phyloP scores from a whole-genome alignment of 306 rosid genomes.

The Clitoria ternatea region DNA sequence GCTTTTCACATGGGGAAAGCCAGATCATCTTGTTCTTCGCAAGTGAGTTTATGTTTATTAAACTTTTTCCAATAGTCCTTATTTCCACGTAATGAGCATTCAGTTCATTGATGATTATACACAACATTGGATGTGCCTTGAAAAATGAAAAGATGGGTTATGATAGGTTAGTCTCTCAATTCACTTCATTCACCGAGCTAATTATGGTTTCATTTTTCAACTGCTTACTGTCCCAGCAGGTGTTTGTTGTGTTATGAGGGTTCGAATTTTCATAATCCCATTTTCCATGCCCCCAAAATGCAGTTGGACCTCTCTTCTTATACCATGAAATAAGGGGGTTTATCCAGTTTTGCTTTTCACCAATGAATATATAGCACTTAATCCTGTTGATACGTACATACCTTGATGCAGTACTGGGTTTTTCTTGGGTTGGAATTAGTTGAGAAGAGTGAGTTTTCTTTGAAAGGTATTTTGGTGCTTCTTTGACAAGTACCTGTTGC shows the following conservation, averaged over 20 bases:
- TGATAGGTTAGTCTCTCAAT: background rate
- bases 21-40: conserved; percentile 94
- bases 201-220: background rate
- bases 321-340: background rate
- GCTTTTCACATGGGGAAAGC: conserved; percentile 89
- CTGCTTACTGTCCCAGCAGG: background rate
- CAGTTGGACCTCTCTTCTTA: background rate
- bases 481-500: background rate
- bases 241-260: background rate
- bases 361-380: background rate
- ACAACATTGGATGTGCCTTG: background rate
- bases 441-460: background rate
- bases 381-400: background rate
- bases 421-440: background rate
- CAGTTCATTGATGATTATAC: background rate
- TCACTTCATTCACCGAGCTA: conserved; percentile 10
- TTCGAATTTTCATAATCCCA: background rate
- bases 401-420: background rate
- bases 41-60: conserved; percentile 47
- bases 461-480: conserved; percentile 5
- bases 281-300: background rate
- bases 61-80: conserved; percentile 11
- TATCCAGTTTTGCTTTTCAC: background rate
- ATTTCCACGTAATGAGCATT: background rate
- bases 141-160: background rate